Evolutionary conservation across 805 yeast species (phyloP).

Genomic region (Cyberlindnera suaveolens): DNA sequence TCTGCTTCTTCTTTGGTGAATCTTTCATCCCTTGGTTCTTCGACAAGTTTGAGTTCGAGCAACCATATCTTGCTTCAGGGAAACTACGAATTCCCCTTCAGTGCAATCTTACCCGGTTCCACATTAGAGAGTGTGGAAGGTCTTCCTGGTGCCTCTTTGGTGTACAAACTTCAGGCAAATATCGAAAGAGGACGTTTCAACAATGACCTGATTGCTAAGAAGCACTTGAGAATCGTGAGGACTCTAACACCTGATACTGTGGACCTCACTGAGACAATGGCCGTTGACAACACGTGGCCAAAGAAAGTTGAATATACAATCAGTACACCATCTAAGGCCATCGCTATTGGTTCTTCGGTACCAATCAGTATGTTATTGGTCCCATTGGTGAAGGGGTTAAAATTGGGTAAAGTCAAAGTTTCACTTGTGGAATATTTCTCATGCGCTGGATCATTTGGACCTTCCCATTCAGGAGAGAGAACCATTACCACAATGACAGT

Average conservation of each 20-base stretch:
- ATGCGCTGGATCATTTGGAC: conserved; percentile 52
- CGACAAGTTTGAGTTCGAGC: conserved; percentile 18
- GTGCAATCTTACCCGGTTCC: conserved; percentile 76
- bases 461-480: conserved; percentile 57
- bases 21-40: conserved; percentile 26
- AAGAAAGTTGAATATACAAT: conserved; percentile 84
- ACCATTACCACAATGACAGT: conserved; percentile 47
- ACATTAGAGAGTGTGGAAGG: conserved; percentile 89
- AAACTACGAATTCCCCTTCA: conserved; percentile 87
- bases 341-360: conserved; percentile 79
- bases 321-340: conserved; percentile 80
- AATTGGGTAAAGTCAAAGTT: conserved; percentile 66
- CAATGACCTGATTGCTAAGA: conserved; percentile 55
- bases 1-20: conserved; percentile 32
- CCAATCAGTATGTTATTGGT: conserved; percentile 66
- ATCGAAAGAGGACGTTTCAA: conserved; percentile 80
- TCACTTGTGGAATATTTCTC: conserved; percentile 63
- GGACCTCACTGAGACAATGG: conserved; percentile 85
- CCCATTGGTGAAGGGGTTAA: conserved; percentile 77
- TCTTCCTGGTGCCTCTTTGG: conserved; percentile 67
- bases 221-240: conserved; percentile 74
- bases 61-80: conserved; percentile 55
- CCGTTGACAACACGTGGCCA: conserved; percentile 96
- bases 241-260: conserved; percentile 83
- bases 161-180: conserved; percentile 69